Conservation (phyloP, 768 basidiomycete genomes). For the Pleurotus tuber-regium region DNA sequence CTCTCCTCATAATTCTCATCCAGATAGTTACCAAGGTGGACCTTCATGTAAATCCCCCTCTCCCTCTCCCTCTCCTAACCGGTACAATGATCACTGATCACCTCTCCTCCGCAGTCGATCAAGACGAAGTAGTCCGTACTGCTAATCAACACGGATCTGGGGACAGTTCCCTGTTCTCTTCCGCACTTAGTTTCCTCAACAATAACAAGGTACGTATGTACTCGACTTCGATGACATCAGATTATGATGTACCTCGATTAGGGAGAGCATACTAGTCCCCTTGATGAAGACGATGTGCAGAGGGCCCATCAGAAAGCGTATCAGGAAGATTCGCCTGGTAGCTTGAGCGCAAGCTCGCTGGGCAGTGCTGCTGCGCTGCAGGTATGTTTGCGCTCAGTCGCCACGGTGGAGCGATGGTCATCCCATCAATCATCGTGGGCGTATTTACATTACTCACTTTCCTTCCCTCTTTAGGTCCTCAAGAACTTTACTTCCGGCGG, state of each 20-base stretch:
- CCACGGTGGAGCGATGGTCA: neutral
- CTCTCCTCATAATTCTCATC: conserved; percentile 45
- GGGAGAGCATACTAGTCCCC: conserved; percentile 52
- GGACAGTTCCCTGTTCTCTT: conserved; percentile 52
- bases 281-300: conserved; percentile 66
- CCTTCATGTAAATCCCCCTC: neutral
- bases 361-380: conserved; percentile 80
- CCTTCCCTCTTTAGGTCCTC: conserved; percentile 41
- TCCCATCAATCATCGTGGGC: neutral
- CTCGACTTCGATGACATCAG: neutral
- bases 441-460: neutral
- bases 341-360: conserved; percentile 58
- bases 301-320: conserved; percentile 65
- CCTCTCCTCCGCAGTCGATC: conserved; percentile 45
- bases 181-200: conserved; percentile 50
- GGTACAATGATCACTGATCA: neutral
- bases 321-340: conserved; percentile 43
- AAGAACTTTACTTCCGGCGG: conserved; percentile 66
- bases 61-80: conserved; percentile 5
- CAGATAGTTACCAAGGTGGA: conserved; percentile 15
- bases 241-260: no score
- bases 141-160: conserved; percentile 59
- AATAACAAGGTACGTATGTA: conserved; percentile 44
- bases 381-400: no score
- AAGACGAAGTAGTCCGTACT: conserved; percentile 55